These are phyloP conservation scores for Trapa incisa DNA, from an alignment of 345 rosid species.

Conservation along the genomic window DNA sequence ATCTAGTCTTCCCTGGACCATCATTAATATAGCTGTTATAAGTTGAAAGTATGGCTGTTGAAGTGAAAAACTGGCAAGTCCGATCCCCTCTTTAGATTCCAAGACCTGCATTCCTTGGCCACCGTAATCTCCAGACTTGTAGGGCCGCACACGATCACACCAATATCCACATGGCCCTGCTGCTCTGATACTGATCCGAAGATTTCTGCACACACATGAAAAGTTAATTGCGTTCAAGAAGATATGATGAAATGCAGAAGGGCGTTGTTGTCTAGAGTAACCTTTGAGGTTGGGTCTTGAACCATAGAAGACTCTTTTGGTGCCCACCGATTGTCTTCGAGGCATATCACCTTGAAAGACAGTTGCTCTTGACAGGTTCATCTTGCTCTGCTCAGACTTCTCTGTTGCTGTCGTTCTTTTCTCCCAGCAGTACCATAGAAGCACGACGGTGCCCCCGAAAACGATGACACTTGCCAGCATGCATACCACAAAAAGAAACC, in stretches of 20 bases:
- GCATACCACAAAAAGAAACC: conserved; percentile 50
- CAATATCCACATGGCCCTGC: conserved; percentile 69
- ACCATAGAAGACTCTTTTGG: conserved; percentile 39
- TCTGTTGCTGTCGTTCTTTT: conserved; percentile 13
- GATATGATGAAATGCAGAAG: background rate
- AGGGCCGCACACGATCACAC: conserved; percentile 82
- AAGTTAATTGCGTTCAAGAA: background rate
- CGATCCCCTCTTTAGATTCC: conserved; percentile 27
- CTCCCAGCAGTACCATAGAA: conserved; percentile 66
- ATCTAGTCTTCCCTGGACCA: no score
- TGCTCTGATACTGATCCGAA: conserved; percentile 19
- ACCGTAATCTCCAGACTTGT: conserved; percentile 56
- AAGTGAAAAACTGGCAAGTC: conserved; percentile 53
- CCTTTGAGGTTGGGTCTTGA: conserved; percentile 77
- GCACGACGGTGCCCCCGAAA: conserved; percentile 60
- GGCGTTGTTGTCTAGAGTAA: conserved; percentile 4
- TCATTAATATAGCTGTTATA: conserved; percentile 17
- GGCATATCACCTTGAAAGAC: conserved; percentile 6
- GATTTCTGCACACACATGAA: background rate
- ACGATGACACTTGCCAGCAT: conserved; percentile 50
- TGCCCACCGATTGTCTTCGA: conserved; percentile 12
- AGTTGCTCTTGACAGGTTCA: background rate
- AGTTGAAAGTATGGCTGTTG: conserved; percentile 73
- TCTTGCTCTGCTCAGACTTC: conserved; percentile 5
- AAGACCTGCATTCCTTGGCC: conserved; percentile 66